Base-by-base conservation (phyloP, 2,329 filamentous ascomycete genomes). In the Calonectria fujianensis region DNA sequence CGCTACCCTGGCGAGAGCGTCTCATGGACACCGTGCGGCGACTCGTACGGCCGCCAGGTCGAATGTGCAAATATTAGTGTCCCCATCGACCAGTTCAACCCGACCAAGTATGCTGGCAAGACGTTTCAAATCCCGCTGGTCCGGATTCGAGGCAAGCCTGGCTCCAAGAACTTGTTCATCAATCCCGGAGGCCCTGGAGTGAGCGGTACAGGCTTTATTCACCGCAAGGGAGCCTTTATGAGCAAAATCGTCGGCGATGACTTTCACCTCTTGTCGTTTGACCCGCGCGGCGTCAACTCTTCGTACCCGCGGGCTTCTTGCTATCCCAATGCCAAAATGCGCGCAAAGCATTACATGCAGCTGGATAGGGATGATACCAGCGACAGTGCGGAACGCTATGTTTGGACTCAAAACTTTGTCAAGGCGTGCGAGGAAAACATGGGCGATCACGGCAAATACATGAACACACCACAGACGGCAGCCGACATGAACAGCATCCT, bases 401-500 rank as follows among this genome's bases (percentile, higher is more conserved):
- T 86, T 0, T 87, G 85, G 85, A 80, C 86, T 1, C 78, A 83
- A 27, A 88, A 87, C 71, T 85, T 82, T 64, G 87, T 83, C 4
- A 81, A 80, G 14, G 85, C 86, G 0, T 89, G 88, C 63, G 74
- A 78, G 6, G 87, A 89, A 14, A 87, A 81, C 1, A 87, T 86
- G 83, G 87, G 86, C 0, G 86, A 88, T 63, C 80, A 88, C 74
- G 86, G 84, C 4, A 76, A 75, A 10, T 88, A 89, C 74, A 81
- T 89, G 73, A 89, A 89, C 71, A 89, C 88, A 0, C 88, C 87
- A 0, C 88, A 89, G 77, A 88, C 87, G 0, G 88, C 87, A 13
- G 86, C 88, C 39, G 88, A 90, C 73, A 89, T 90, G 87, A 88
- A 89, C 75, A 85, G 81, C 16, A 89, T 89, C 35, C 80, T 89